Evolutionary conservation across 1,284 basidiomycete genomes (phyloP).

Genomic region (Rhizoctonia solani): DNA sequence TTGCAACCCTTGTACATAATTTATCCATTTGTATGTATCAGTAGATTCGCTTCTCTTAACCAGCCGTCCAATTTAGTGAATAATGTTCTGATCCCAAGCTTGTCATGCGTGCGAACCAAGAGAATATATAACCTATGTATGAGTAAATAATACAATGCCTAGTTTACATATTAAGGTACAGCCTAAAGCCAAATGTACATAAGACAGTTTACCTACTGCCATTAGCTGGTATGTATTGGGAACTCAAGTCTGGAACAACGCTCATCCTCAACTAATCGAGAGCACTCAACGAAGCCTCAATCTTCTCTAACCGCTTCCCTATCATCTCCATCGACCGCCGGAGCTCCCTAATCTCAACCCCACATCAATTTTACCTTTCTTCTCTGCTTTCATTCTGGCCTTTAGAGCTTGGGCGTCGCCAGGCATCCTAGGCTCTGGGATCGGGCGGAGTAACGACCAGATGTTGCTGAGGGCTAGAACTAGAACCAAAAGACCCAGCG

Average conservation of each 20-base stretch:
- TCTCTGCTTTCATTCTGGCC: slow-evolving; percentile 42
- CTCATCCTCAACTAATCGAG: slow-evolving; percentile 2
- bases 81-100: no score
- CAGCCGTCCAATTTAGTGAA: no score
- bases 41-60: not conserved
- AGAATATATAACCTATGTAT: not conserved
- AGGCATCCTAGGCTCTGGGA: slow-evolving; percentile 58
- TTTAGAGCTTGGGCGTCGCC: slow-evolving; percentile 57
- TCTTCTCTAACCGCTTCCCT: slow-evolving; percentile 56
- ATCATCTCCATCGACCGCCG: slow-evolving; percentile 58
- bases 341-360: slow-evolving; percentile 56
- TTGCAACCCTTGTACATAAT: not conserved
- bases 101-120: no score
- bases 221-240: no score
- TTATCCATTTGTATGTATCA: not conserved
- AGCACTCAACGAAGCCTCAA: slow-evolving; percentile 47
- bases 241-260: not conserved
- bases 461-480: slow-evolving; percentile 74
- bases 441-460: slow-evolving; percentile 58
- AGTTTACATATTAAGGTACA: slow-evolving; percentile 25
- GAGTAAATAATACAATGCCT: not conserved
- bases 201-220: no score
- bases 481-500: slow-evolving; percentile 62
- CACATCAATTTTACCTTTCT: slow-evolving; percentile 45
- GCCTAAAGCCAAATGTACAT: not conserved